These are phyloP conservation scores for Amauroascus niger DNA, from an alignment of 2,329 filamentous ascomycete genomes.

Conservation along the genomic window DNA sequence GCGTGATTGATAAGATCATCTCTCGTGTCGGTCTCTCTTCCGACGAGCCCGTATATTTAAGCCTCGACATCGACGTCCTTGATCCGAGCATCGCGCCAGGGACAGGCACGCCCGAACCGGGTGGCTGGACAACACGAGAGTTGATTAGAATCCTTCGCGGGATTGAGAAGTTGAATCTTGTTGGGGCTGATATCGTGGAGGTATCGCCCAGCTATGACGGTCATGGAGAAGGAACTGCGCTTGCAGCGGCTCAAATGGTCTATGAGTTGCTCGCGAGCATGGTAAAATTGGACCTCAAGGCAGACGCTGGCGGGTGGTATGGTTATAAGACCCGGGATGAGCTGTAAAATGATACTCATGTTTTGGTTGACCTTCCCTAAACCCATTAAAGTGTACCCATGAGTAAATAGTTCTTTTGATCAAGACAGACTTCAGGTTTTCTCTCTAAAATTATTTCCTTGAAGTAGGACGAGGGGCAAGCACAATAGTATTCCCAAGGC, in stretches of 20 bases:
- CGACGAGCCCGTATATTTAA: constrained; percentile 71
- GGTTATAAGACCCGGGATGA: constrained; percentile 24
- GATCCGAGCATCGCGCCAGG: constrained; percentile 62
- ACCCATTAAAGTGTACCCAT: too few species aligned
- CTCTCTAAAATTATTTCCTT: too few species aligned
- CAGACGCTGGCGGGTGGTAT: constrained; percentile 34
- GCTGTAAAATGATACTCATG: constrained; percentile 17
- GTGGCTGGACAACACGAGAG: constrained; percentile 84
- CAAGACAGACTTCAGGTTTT: too few species aligned
- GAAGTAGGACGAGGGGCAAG: too few species aligned
- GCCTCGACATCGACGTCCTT: constrained; percentile 70
- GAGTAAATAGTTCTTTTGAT: too few species aligned
- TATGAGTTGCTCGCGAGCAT: constrained; percentile 69
- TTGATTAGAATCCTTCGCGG: constrained; percentile 73
- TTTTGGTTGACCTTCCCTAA: too few species aligned
- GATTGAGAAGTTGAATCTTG: constrained; percentile 69
- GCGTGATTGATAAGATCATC: constrained; percentile 62
- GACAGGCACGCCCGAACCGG: constrained; percentile 81
- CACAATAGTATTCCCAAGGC: too few species aligned
- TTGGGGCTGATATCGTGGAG: constrained; percentile 85
- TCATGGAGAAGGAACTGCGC: constrained; percentile 65
- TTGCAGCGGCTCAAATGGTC: constrained; percentile 73
- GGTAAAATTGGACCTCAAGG: constrained; percentile 33
- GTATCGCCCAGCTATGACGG: constrained; percentile 79
- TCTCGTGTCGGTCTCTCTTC: constrained; percentile 51